Conservation (phyloP, 192 early-diverging fungal species). For the Coemansia sp. region DNA sequence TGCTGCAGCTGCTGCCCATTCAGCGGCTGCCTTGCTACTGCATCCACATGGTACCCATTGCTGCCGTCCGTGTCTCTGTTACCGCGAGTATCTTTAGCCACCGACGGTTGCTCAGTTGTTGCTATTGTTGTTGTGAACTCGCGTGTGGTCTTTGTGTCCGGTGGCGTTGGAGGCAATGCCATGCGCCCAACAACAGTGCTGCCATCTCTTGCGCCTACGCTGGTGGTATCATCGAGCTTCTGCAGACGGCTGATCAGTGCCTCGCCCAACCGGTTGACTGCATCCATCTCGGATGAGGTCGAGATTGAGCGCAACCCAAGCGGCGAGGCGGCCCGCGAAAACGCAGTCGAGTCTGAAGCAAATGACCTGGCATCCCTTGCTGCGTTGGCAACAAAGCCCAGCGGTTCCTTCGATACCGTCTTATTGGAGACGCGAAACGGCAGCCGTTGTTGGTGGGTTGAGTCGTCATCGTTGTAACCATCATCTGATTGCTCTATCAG, state of each 20-base stretch:
- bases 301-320: constrained; percentile 15
- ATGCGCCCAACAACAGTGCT: neutral
- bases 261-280: constrained; percentile 41
- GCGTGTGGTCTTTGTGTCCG: neutral
- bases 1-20: neutral
- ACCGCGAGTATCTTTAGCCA: too few relatives aligned
- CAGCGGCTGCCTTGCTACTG: neutral
- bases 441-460: neutral
- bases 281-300: constrained; percentile 29
- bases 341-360: constrained; percentile 53
- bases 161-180: constrained; percentile 1
- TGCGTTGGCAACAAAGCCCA: constrained; percentile 4
- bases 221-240: neutral
- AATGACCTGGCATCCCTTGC: constrained; percentile 42
- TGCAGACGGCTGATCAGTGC: constrained; percentile 33
- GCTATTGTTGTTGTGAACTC: neutral
- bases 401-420: neutral
- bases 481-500: constrained; percentile 3
- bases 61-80: too few relatives aligned
- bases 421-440: neutral
- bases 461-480: neutral
- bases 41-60: neutral
- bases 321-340: constrained; percentile 41
- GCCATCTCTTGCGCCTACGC: neutral
- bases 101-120: too few relatives aligned